Conservation (phyloP, 2,329 filamentous ascomycete species). For the Colletotrichum sp. region DNA sequence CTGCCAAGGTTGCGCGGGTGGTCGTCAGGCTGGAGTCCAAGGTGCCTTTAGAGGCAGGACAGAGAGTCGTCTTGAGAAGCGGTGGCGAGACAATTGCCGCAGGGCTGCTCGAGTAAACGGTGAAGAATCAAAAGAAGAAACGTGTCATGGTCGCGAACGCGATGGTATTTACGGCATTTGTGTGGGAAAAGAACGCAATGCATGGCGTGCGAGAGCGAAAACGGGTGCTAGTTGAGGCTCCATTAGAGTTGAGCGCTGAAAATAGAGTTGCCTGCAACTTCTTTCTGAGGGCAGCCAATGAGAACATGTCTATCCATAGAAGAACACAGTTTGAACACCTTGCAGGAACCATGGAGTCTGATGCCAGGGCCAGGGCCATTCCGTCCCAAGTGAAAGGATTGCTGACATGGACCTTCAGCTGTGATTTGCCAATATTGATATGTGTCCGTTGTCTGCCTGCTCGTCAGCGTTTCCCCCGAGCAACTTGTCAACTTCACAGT, state of each 20-base stretch:
- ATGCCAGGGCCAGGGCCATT: neutral
- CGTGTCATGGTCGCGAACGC: neutral
- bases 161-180: neutral
- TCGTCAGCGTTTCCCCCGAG: neutral
- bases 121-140: neutral
- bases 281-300: neutral
- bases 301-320: neutral
- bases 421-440: neutral
- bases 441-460: neutral
- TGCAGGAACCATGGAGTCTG: neutral
- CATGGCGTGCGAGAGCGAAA: neutral
- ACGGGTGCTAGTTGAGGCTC: neutral
- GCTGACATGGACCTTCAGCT: neutral
- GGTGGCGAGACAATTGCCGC: conserved; percentile 87
- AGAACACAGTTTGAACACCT: neutral
- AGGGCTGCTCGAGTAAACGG: conserved; percentile 75
- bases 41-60: conserved; percentile 81
- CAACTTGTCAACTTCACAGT: neutral
- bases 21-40: conserved; percentile 75
- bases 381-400: neutral
- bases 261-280: conserved; percentile 13
- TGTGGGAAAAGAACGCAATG: neutral
- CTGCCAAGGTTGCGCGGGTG: conserved; percentile 78
- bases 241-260: conserved; percentile 10
- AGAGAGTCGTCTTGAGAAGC: conserved; percentile 80